These are phyloP conservation scores for Dryas alaskensis DNA, from an alignment of 306 rosid species.

Conservation along the genomic window DNA sequence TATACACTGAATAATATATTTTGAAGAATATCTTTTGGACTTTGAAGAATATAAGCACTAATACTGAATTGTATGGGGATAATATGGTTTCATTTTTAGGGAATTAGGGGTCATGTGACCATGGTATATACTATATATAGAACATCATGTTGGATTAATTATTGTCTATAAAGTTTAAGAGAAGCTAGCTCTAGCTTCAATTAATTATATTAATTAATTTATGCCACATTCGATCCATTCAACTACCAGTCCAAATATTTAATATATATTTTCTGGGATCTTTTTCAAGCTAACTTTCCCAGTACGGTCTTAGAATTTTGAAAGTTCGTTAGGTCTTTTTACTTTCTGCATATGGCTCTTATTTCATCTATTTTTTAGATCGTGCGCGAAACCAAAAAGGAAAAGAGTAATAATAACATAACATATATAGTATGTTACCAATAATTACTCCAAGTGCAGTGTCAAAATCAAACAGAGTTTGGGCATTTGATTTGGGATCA, in stretches of 20 bases:
- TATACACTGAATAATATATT: too few species aligned
- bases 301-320: conserved; percentile 1
- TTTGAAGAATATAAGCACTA: too few species aligned
- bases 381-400: background rate
- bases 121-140: background rate
- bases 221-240: background rate
- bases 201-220: background rate
- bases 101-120: background rate
- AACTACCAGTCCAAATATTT: conserved; percentile 1
- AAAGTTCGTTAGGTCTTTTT: conserved; percentile 9
- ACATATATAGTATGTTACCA: too few species aligned
- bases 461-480: too few species aligned
- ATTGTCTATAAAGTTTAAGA: background rate
- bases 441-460: too few species aligned
- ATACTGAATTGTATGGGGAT: too few species aligned
- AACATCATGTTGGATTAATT: background rate
- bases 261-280: background rate
- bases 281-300: conserved; percentile 21
- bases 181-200: background rate
- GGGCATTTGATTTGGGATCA: too few species aligned
- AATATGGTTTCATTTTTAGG: background rate
- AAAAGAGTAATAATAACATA: background rate
- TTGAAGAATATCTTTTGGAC: too few species aligned
- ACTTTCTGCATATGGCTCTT: too few species aligned
- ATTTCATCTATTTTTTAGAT: background rate